phyloP scores from a whole-genome alignment of 1,284 basidiomycete species.

The Marasmius sp. region DNA sequence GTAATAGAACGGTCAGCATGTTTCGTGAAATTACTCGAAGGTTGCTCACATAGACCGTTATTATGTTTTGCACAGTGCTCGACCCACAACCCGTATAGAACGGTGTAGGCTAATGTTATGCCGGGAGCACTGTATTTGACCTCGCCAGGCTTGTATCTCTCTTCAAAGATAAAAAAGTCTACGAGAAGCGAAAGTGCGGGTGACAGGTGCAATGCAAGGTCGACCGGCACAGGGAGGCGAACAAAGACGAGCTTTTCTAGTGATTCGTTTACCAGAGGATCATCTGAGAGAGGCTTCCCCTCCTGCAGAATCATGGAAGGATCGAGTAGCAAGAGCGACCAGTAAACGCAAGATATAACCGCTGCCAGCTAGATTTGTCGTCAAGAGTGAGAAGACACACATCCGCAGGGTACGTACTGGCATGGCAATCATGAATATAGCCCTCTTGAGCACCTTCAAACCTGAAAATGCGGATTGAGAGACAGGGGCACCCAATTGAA shows the following conservation, averaged over 20 bases:
- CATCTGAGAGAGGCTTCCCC: not conserved
- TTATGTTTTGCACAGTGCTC: constrained; percentile 68
- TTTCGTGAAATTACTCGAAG: constrained; percentile 15
- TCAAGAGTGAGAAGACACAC: not conserved
- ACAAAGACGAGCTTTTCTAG: constrained; percentile 34
- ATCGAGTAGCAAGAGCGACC: constrained; percentile 54
- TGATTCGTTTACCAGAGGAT: constrained; percentile 36
- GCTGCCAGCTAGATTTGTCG: constrained; percentile 49
- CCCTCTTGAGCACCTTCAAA: constrained; percentile 49
- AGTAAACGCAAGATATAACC: constrained; percentile 74
- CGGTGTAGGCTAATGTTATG: constrained; percentile 40
- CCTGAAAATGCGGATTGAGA: constrained; percentile 26
- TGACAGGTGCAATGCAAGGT: constrained; percentile 66
- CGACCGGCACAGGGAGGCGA: constrained; percentile 59
- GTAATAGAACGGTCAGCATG: not conserved
- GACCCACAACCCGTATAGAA: constrained; percentile 64
- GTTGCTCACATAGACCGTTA: constrained; percentile 59
- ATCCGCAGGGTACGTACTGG: constrained; percentile 43
- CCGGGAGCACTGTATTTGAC: constrained; percentile 45
- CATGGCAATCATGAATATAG: constrained; percentile 58
- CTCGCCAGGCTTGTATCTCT: constrained; percentile 51
- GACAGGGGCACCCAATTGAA: not conserved
- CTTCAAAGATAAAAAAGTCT: constrained; percentile 74
- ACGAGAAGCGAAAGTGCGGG: constrained; percentile 61
- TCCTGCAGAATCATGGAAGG: constrained; percentile 53